phyloP scores from a whole-genome alignment of 345 rosid species.

The Aethionema arabicum region DNA sequence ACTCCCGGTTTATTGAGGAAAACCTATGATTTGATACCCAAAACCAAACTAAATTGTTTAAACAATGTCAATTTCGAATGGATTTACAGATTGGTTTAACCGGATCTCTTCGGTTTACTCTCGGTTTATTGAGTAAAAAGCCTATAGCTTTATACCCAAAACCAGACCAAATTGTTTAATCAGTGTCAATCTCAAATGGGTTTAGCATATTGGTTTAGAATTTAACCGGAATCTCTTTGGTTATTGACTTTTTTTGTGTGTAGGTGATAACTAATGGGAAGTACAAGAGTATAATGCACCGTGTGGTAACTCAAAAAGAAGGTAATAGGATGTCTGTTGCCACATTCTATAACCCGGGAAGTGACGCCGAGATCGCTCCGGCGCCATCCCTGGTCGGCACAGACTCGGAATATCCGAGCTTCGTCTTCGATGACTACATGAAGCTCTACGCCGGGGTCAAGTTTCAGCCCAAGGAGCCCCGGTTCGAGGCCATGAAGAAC shows the following conservation, averaged over 20 bases:
- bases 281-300: conserved; percentile 82
- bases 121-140: too few species aligned
- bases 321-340: conserved; percentile 91
- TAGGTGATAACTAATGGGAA: conserved; percentile 92
- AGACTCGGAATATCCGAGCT: conserved; percentile 62
- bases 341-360: conserved; percentile 89
- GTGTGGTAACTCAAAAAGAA: conserved; percentile 68
- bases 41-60: too few species aligned
- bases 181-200: too few species aligned
- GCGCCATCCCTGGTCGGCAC: conserved; percentile 56
- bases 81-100: not conserved
- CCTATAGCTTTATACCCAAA: too few species aligned
- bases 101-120: not conserved
- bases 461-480: conserved; percentile 87
- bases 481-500: conserved; percentile 77
- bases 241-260: not conserved
- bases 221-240: conserved; percentile 1
- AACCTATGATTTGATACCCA: too few species aligned
- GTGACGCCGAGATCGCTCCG: conserved; percentile 73
- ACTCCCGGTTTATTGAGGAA: too few species aligned
- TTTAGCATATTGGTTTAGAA: not conserved
- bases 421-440: conserved; percentile 91
- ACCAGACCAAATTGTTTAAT: too few species aligned
- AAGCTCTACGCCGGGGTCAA: conserved; percentile 70
- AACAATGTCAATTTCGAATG: too few species aligned